Conservation (phyloP, 176 grass and related monocot species). For the Triticum dicoccoides region DNA sequence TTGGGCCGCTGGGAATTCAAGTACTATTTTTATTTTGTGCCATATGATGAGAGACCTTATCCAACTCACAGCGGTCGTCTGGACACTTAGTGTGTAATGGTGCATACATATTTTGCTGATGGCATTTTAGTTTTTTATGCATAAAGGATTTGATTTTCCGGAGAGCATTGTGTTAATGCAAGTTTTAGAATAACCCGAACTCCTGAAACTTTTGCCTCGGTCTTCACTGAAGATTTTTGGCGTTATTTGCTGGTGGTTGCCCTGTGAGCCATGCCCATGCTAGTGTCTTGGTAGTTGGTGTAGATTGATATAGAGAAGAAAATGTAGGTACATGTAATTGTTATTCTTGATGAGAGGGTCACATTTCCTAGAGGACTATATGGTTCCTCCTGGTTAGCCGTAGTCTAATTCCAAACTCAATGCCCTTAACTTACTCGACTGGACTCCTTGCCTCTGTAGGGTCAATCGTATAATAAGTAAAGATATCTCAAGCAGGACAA, state of each 20-base stretch:
- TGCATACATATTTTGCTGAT: constrained; percentile 67
- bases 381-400: neutral
- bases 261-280: neutral
- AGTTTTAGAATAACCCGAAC: neutral
- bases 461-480: neutral
- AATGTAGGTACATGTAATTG: neutral
- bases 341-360: neutral
- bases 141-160: neutral
- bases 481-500: no score
- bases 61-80: constrained; percentile 63
- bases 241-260: neutral
- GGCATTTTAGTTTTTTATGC: neutral
- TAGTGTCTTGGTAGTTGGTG: neutral
- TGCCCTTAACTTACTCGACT: neutral
- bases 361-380: neutral
- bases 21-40: constrained; percentile 18
- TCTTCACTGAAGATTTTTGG: neutral
- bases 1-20: neutral
- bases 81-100: constrained; percentile 64
- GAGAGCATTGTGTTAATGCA: neutral
- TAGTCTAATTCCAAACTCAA: neutral
- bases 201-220: neutral
- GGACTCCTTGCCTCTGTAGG: neutral
- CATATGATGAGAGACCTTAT: constrained; percentile 60
- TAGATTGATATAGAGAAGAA: neutral